phyloP scores from a whole-genome alignment of 2,329 filamentous ascomycete species.

The Achaetomium macrosporum region DNA sequence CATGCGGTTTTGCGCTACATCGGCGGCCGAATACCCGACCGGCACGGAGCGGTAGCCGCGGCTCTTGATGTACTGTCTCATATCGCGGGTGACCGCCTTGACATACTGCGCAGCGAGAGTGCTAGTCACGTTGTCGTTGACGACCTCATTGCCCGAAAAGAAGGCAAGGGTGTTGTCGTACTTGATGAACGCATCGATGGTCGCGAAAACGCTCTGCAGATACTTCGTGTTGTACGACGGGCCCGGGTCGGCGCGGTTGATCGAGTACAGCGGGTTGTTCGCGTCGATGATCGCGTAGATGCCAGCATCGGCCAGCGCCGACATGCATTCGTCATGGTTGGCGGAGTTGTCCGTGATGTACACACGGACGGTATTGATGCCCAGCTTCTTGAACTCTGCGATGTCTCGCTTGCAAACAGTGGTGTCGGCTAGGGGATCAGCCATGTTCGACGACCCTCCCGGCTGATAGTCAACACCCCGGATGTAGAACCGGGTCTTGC shows the following conservation, averaged over 20 bases:
- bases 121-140: conserved; percentile 60
- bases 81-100: conserved; percentile 73
- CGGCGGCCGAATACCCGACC: conserved; percentile 73
- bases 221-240: conserved; percentile 83
- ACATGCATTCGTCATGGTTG: conserved; percentile 82
- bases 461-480: conserved; percentile 59
- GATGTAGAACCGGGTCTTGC: conserved; percentile 50
- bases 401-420: conserved; percentile 73
- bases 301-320: conserved; percentile 68
- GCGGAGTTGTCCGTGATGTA: conserved; percentile 86
- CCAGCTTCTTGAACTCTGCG: conserved; percentile 72
- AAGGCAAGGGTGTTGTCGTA: conserved; percentile 85
- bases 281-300: conserved; percentile 91
- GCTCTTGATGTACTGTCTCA: conserved; percentile 62
- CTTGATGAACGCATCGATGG: conserved; percentile 73
- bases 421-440: conserved; percentile 72
- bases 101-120: conserved; percentile 65
- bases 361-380: conserved; percentile 85
- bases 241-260: conserved; percentile 70
- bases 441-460: conserved; percentile 48
- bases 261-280: conserved; percentile 82
- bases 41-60: conserved; percentile 60
- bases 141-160: conserved; percentile 77
- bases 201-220: conserved; percentile 78
- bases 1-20: conserved; percentile 78